Evolutionary conservation across 768 basidiomycete genomes (phyloP), one percentile per base, ranked within the genome.

Genomic region (Serendipita sp.): DNA sequence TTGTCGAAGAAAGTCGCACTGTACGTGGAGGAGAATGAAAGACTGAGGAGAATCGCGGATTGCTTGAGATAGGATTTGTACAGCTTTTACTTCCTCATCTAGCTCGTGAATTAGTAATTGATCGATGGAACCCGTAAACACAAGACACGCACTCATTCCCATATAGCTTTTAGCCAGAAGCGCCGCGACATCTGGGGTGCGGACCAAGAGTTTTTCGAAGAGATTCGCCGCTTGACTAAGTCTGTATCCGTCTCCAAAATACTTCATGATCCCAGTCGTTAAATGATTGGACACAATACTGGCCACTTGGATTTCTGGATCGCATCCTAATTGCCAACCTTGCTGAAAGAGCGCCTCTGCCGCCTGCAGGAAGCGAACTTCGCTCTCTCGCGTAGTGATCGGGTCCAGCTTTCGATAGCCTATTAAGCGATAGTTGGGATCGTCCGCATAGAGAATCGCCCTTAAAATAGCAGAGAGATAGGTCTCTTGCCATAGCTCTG

Each of bases 271-370:
- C 0, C 89, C 95, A 10, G 92, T 87, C 0, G 92, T 94, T 28
- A 99, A 81, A 72, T 98, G 96, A 72, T 99, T 99, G 28, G 93
- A 94, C 3, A 96, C 92, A 34, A 92, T 80, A 2, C 93, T 95
- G 1, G 96, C 96, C 13, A 99, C 95, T 72, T 99, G 96, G 28
- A 98, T 95, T 74, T 99, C 96, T 0, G 96, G 96, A 68, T 98
- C 96, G 0, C 93, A 96, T 2, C 95, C 96, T 5, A 98, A 89
- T 72, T 96, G 94, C 96, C 96, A 98, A 38, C 95, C 93, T 94
- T 95, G 93, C 72, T 83, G 75, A 70, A 98, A 98, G 41, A 95
- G 75, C 0, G 83, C 83, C 71, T 97, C 96, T 2, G 92, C 89
- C 0, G 91, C 90, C 68, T 92, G 86, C 4, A 99, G 77, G 71